Evolutionary conservation across 2,329 filamentous ascomycete genomes (phyloP).

Genomic region (Pseudopithomyces maydicus): DNA sequence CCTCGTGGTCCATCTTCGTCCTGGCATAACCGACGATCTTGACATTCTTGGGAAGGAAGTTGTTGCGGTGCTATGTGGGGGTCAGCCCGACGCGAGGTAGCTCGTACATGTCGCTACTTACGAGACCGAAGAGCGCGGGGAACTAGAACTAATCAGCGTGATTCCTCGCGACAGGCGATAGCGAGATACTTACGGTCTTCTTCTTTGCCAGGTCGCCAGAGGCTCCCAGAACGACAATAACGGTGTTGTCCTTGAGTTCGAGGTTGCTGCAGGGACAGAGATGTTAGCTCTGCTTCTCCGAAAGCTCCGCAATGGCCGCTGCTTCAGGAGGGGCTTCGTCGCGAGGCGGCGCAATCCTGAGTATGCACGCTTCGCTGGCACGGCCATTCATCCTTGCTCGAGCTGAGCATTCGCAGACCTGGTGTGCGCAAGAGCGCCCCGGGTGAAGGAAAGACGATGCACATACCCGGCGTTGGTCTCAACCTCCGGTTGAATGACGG

Average conservation of each 20-base stretch:
- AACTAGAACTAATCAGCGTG: slow-evolving; percentile 64
- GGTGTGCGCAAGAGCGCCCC: neutral
- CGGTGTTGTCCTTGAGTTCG: slow-evolving; percentile 98
- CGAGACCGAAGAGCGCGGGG: slow-evolving; percentile 94
- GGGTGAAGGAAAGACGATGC: slow-evolving; percentile 1
- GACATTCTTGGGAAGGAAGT: slow-evolving; percentile 95
- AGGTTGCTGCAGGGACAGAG: slow-evolving; percentile 65
- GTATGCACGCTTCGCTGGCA: neutral
- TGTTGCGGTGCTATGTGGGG: slow-evolving; percentile 82
- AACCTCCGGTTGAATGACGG: slow-evolving; percentile 53
- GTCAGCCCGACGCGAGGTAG: slow-evolving; percentile 22
- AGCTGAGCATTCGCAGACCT: neutral
- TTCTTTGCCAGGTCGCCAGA: slow-evolving; percentile 99
- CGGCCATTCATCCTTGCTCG: neutral
- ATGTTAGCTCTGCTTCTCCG: slow-evolving; percentile 35
- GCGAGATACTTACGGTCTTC: slow-evolving; percentile 78
- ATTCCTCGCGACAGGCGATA: slow-evolving; percentile 4
- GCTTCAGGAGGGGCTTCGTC: slow-evolving; percentile 14
- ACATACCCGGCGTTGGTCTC: slow-evolving; percentile 55
- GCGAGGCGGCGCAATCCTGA: neutral
- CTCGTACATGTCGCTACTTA: slow-evolving; percentile 59
- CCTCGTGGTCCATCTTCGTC: slow-evolving; percentile 98
- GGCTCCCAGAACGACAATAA: slow-evolving; percentile 94
- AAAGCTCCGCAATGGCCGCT: slow-evolving; percentile 6
- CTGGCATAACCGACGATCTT: slow-evolving; percentile 98